A percentile compares a stretch with the other conserved stretches of the same genome.
Evolutionary conservation across 1,284 basidiomycete genomes (phyloP).

Genomic region (Leccinum angustisporum): DNA sequence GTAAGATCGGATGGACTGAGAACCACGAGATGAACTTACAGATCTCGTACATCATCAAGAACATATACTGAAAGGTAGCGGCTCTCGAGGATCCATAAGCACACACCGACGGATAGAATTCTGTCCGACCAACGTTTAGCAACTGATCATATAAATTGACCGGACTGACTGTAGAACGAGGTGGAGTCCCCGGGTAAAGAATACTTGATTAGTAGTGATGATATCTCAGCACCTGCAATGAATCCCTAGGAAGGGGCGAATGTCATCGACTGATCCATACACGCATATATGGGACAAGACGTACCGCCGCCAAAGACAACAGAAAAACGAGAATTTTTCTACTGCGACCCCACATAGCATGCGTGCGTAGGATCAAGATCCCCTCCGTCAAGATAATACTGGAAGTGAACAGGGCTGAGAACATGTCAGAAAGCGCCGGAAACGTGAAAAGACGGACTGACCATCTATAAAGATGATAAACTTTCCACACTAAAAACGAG

Average conservation of each 20-base stretch:
- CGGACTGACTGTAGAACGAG: slow-evolving; percentile 24
- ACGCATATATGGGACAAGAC: too few species aligned
- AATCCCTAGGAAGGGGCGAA: slow-evolving; percentile 10
- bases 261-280: too few species aligned
- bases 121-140: slow-evolving; percentile 9
- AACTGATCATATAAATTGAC: not conserved
- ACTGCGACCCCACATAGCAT: too few species aligned
- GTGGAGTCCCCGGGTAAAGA: slow-evolving; percentile 20
- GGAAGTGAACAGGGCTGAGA: too few species aligned
- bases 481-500: not conserved
- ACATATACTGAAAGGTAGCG: slow-evolving; percentile 16
- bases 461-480: too few species aligned
- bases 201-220: slow-evolving; percentile 11
- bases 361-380: too few species aligned
- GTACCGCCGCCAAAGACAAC: too few species aligned
- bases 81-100: slow-evolving; percentile 20
- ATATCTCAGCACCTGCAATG: slow-evolving; percentile 17
- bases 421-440: too few species aligned
- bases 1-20: slow-evolving; percentile 1
- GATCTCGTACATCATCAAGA: slow-evolving; percentile 31
- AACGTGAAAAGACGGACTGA: too few species aligned
- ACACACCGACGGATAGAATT: slow-evolving; percentile 24
- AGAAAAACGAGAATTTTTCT: too few species aligned
- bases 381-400: too few species aligned
- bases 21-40: slow-evolving; percentile 11